Conservation (phyloP, 495 filamentous ascomycete species). For the Lepidopterella palustris region DNA sequence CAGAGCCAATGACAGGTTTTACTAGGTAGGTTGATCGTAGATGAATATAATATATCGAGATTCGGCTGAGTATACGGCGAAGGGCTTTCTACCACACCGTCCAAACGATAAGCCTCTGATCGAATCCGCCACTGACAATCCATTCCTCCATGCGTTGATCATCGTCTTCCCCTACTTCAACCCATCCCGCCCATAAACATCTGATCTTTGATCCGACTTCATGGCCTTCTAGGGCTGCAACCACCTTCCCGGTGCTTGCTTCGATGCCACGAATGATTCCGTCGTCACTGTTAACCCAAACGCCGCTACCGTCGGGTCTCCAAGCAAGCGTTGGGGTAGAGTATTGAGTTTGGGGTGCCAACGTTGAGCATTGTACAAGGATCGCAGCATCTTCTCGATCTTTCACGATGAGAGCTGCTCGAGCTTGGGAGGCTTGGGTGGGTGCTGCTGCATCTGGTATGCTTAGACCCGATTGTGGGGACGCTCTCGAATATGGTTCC, state of each 20-base stretch:
- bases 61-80: background rate
- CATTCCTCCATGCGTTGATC: conserved; percentile 39
- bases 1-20: too few relatives aligned
- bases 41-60: background rate
- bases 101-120: conserved; percentile 59
- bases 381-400: conserved; percentile 57
- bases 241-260: conserved; percentile 53
- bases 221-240: conserved; percentile 48
- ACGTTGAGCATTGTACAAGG: conserved; percentile 50
- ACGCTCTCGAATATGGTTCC: background rate
- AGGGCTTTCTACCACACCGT: conserved; percentile 12
- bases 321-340: conserved; percentile 59
- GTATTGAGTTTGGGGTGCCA: conserved; percentile 62
- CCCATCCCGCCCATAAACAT: conserved; percentile 56
- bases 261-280: conserved; percentile 60
- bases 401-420: conserved; percentile 44
- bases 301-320: conserved; percentile 57
- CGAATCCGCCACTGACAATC: conserved; percentile 64
- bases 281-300: conserved; percentile 69
- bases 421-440: conserved; percentile 48
- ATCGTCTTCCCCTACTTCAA: conserved; percentile 35
- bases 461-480: background rate
- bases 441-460: background rate
- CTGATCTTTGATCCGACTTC: conserved; percentile 57
- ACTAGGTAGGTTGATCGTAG: too few relatives aligned